phyloP scores from a whole-genome alignment of 1,139 yeast genomes.

The Taphrina sp. region DNA sequence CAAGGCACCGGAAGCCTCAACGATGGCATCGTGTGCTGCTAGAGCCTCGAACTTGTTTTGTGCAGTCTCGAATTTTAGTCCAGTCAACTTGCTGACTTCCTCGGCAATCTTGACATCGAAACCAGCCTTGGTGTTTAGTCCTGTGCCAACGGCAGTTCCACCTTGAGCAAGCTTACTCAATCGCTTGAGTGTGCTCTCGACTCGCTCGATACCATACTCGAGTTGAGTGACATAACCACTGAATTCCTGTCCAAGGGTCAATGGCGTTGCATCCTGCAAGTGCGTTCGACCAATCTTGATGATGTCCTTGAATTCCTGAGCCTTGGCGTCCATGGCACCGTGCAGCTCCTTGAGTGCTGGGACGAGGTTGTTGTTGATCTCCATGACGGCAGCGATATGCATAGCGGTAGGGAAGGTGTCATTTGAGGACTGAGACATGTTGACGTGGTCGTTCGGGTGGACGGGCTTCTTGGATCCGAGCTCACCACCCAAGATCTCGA shows the following conservation, averaged over 20 bases:
- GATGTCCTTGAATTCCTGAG: slow-evolving; percentile 79
- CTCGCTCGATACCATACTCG: slow-evolving; percentile 82
- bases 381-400: slow-evolving; percentile 98
- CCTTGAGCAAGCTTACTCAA: slow-evolving; percentile 90
- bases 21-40: slow-evolving; percentile 98
- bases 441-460: slow-evolving; percentile 97
- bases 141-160: slow-evolving; percentile 99
- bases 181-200: slow-evolving; percentile 71
- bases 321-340: slow-evolving; percentile 70
- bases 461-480: slow-evolving; percentile 90
- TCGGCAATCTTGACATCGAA: slow-evolving; percentile 81
- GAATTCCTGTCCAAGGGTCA: slow-evolving; percentile 96
- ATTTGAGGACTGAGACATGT: slow-evolving; percentile 96
- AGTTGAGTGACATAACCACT: slow-evolving; percentile 94
- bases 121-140: slow-evolving; percentile 88
- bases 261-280: slow-evolving; percentile 96
- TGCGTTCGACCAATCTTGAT: slow-evolving; percentile 99
- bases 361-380: slow-evolving; percentile 68
- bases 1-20: slow-evolving; percentile 94
- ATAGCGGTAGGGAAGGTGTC: slow-evolving; percentile 98
- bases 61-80: slow-evolving; percentile 84
- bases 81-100: slow-evolving; percentile 77
- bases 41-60: slow-evolving; percentile 98
- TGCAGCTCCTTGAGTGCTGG: slow-evolving; percentile 78
- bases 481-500: slow-evolving; percentile 88